Evolutionary conservation across 306 rosid genomes (phyloP).

Genomic region (Cucumis hystrix): DNA sequence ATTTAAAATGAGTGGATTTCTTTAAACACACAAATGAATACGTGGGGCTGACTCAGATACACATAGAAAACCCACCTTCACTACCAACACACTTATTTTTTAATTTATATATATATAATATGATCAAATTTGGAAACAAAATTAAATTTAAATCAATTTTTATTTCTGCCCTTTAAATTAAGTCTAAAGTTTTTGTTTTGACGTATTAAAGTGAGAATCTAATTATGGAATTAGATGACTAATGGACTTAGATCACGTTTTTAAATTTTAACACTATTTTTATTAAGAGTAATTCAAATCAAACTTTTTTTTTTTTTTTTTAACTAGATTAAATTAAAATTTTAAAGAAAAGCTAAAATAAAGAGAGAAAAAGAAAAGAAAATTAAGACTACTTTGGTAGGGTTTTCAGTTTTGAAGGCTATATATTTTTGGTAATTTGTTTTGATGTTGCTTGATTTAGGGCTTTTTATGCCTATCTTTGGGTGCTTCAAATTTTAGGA

Average conservation of each 20-base stretch:
- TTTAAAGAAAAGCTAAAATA: neutral
- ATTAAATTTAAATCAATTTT: neutral
- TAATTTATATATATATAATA: neutral
- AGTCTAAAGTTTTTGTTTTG: neutral
- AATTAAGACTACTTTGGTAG: neutral
- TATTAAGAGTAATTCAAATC: neutral
- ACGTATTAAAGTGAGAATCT: neutral
- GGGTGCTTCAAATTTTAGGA: neutral
- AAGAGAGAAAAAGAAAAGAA: neutral
- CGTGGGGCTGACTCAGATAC: slow-evolving; percentile 8
- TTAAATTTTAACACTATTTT: neutral
- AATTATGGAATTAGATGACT: neutral
- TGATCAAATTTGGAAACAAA: neutral
- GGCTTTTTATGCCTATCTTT: neutral
- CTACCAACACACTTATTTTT: neutral
- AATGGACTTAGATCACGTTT: neutral
- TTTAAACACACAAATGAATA: neutral
- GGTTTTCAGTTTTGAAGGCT: neutral
- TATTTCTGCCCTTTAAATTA: neutral
- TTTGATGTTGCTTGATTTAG: neutral
- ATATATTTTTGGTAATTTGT: neutral
- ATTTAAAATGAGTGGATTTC: neutral
- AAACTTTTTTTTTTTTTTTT: neutral
- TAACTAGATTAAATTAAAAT: no score
- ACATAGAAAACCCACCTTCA: neutral